Percentiles rank a stretch among this genome's conserved stretches.
Evolutionary conservation across 2,329 filamentous ascomycete genomes (phyloP).

Genomic region (Aspergillus sp.): DNA sequence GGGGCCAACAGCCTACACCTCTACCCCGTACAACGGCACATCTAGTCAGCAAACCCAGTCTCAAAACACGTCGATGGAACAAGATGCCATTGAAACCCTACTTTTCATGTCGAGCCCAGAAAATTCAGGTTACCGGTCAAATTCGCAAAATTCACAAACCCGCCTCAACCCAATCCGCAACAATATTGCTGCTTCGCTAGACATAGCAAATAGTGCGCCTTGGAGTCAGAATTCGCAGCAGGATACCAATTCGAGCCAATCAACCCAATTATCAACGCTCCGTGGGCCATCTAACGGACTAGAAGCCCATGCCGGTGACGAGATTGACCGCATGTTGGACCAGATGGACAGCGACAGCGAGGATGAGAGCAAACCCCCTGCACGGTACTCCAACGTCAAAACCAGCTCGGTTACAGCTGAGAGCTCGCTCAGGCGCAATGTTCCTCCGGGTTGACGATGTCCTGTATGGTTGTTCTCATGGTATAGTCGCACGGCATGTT

Average conservation of each 20-base stretch:
- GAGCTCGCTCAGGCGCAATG: not conserved
- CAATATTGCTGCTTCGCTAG: constrained; percentile 13
- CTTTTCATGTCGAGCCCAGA: constrained; percentile 51
- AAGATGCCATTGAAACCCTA: constrained; percentile 51
- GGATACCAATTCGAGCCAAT: constrained; percentile 6
- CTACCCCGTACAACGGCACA: constrained; percentile 21
- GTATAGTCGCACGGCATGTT: no score
- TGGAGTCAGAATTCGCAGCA: constrained; percentile 17
- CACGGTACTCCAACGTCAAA: not conserved
- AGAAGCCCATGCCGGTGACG: constrained; percentile 36
- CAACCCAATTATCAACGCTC: not conserved
- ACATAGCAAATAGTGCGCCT: constrained; percentile 6
- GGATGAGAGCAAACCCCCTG: constrained; percentile 21
- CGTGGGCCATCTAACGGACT: constrained; percentile 16
- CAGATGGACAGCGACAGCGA: constrained; percentile 41
- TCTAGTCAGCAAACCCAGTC: constrained; percentile 35
- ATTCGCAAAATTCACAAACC: constrained; percentile 32
- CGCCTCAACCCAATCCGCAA: constrained; percentile 17
- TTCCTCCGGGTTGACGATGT: not conserved
- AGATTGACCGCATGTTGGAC: constrained; percentile 40
- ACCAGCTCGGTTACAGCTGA: not conserved
- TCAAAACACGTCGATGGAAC: constrained; percentile 47
- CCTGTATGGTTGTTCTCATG: not conserved
- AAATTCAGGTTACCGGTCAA: constrained; percentile 44
- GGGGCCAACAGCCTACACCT: constrained; percentile 18